phyloP scores from a whole-genome alignment of 2,329 filamentous ascomycete species.

The Zymoseptoria brevis region DNA sequence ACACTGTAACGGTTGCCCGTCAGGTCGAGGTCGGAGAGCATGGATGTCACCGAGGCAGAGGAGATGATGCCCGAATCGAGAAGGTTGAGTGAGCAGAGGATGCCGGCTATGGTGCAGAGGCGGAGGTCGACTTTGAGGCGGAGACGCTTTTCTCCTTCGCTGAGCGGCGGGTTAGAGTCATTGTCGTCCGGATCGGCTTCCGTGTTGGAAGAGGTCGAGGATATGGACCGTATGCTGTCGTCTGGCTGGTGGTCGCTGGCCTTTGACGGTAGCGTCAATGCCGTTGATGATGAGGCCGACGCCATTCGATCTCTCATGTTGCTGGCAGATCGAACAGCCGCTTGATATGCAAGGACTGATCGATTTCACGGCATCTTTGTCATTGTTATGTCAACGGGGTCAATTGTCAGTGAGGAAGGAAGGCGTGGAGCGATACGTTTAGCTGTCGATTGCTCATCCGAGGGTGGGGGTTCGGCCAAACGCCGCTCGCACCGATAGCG shows the following conservation, averaged over 20 bases:
- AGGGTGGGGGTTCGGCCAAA: neutral
- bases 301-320: neutral
- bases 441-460: neutral
- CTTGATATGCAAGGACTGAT: neutral
- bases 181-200: neutral
- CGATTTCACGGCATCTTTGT: neutral
- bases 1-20: constrained; percentile 60
- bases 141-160: constrained; percentile 37
- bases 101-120: constrained; percentile 61
- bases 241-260: neutral
- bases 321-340: neutral
- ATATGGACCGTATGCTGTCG: neutral
- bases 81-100: constrained; percentile 62
- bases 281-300: neutral
- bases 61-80: constrained; percentile 64
- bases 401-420: neutral
- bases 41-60: constrained; percentile 60
- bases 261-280: neutral
- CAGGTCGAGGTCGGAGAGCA: constrained; percentile 56
- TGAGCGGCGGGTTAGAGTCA: neutral
- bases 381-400: neutral
- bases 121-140: constrained; percentile 59
- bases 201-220: neutral
- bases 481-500: neutral
- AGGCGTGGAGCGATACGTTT: neutral